These are phyloP conservation scores for Chytriomyces confervae DNA, from an alignment of 192 early-diverging fungal species.

Conservation along the genomic window DNA sequence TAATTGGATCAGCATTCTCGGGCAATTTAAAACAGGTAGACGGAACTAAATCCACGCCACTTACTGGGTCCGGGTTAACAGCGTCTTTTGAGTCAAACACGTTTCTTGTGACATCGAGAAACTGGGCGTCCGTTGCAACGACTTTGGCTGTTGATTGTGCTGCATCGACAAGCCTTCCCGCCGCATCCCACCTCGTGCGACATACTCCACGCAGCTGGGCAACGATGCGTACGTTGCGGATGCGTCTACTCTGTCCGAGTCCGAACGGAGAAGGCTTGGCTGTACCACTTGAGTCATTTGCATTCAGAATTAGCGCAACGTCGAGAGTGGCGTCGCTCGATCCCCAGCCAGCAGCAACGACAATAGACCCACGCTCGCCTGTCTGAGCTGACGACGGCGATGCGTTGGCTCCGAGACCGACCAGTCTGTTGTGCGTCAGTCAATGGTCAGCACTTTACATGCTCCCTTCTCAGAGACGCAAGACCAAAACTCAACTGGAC, in stretches of 20 bases:
- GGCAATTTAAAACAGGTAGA: background rate
- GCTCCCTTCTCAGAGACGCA: no score
- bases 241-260: no score
- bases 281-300: no score
- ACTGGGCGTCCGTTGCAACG: background rate
- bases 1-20: background rate
- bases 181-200: background rate
- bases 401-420: no score
- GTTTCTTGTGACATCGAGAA: background rate
- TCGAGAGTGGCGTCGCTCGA: no score
- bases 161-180: background rate
- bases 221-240: slow-evolving; percentile 1
- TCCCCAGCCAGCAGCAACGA: no score
- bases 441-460: no score
- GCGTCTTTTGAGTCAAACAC: background rate
- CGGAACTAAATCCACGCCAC: background rate
- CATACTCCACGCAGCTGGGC: background rate
- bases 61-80: background rate
- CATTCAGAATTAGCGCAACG: background rate
- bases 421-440: no score
- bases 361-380: no score
- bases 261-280: no score
- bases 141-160: background rate
- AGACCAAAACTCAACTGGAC: no score
- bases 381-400: no score